Base-by-base conservation (phyloP, 306 rosid genomes). In the Prosopis cineraria region DNA sequence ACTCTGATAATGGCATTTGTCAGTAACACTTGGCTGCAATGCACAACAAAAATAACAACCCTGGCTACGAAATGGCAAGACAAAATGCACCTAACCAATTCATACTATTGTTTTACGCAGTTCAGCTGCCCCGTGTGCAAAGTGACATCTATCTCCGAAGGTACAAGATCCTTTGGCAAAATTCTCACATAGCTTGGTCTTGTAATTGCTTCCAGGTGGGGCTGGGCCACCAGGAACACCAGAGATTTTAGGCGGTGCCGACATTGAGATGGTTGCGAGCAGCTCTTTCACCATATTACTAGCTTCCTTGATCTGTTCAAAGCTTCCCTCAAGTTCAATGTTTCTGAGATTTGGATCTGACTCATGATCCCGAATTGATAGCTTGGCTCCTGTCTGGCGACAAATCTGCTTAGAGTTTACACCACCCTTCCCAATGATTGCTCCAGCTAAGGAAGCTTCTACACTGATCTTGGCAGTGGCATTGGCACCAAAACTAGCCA, bases 331-430 rank as follows among this genome's bases (percentile, higher is more conserved):
- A 4, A 95, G 94, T 84, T 95, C 99, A 76, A 95, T 95, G 82
- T 93, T 92, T 80, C 86, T 87, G 41, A 93, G 90, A 62, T 82
- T 91, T 30, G 94, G 89, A 58, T 95, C 93, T 2, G 91, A 89
- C 62, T 95, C 99, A 8, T 91, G 97, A 0, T 95, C 99, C 75
- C 99, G 87, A 52, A 95, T 93, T 7, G 98, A 81, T 27, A 95
- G 99, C 76, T 93, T 95, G 45, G 97, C 99, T 44, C 98, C 99
- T 24, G 99, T 95, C 85, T 88, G 99, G 48, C 93, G 99, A 81
- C 99, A 89, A 45, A 95, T 95, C 85, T 91, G 99, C 78, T 95
- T 95, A 6, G 99, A 93, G 79, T 95, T 91, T 41, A 95, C 95
- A 50, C 98, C 99, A 53, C 98, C 98, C 88, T 93, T 95, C 31